These are phyloP conservation scores for Boletus rex-veris DNA, from an alignment of 768 basidiomycete genomes.

Conservation along the genomic window DNA sequence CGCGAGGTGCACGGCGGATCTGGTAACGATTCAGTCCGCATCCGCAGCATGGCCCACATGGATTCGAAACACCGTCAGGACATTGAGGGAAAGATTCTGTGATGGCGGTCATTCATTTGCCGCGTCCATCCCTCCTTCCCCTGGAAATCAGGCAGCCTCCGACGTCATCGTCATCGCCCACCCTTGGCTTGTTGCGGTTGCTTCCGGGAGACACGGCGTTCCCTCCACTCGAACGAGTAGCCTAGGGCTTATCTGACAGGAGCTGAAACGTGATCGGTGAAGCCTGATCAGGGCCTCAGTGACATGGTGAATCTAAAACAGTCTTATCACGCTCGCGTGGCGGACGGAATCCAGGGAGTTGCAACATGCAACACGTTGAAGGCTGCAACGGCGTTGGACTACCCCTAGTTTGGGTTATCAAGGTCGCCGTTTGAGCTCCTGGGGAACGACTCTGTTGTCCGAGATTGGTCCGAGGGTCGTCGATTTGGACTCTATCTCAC, in stretches of 20 bases:
- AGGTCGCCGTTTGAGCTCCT: background rate
- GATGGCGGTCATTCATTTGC: slow-evolving; percentile 1
- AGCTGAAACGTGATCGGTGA: slow-evolving; percentile 1
- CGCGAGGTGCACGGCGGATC: background rate
- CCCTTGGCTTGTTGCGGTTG: background rate
- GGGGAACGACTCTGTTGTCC: background rate
- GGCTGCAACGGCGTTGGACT: background rate
- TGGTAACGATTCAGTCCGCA: background rate
- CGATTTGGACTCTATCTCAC: background rate
- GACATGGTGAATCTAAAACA: background rate
- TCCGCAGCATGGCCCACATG: background rate
- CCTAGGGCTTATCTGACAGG: slow-evolving; percentile 7
- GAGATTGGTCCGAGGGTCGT: background rate
- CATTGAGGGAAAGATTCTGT: background rate
- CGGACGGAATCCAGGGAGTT: too few species aligned
- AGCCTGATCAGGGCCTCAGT: too few species aligned
- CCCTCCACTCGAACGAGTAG: background rate
- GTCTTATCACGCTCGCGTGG: background rate
- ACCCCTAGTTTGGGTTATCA: background rate
- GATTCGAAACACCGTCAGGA: background rate
- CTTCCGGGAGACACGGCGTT: slow-evolving; percentile 7
- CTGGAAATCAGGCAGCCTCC: slow-evolving; percentile 3
- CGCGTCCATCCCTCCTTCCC: background rate
- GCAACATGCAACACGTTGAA: too few species aligned
- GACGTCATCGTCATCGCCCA: background rate